Conservation (phyloP, 2,329 filamentous ascomycete genomes). For the Paecilomyces sp. region DNA sequence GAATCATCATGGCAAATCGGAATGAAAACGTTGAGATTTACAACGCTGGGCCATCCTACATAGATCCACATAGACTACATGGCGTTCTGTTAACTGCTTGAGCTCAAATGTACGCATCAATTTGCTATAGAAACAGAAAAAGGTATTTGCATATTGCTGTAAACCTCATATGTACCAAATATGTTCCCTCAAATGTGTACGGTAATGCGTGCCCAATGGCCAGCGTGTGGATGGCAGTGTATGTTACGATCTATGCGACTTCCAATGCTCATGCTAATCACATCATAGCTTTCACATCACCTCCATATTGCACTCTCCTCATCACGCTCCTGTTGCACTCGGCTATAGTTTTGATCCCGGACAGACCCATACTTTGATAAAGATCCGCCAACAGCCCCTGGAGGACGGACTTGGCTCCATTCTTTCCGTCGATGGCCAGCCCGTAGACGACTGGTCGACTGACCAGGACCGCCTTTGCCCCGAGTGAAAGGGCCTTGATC, state of each 20-base stretch:
- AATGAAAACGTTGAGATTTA: not conserved
- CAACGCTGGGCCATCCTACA: not conserved
- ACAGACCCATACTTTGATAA: slow-evolving; percentile 50
- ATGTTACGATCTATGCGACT: not conserved
- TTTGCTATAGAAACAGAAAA: too few species aligned
- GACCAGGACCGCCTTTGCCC: slow-evolving; percentile 52
- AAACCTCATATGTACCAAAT: too few species aligned
- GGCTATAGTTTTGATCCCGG: slow-evolving; percentile 38
- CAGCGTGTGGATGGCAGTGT: not conserved
- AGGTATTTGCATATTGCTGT: too few species aligned
- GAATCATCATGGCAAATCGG: slow-evolving; percentile 11
- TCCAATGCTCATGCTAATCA: slow-evolving; percentile 3
- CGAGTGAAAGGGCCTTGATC: slow-evolving; percentile 46
- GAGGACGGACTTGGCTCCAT: slow-evolving; percentile 48
- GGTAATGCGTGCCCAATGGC: not conserved
- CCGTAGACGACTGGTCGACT: slow-evolving; percentile 55
- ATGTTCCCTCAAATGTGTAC: too few species aligned
- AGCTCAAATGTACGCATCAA: too few species aligned
- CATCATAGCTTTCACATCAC: slow-evolving; percentile 27
- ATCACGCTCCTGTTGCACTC: slow-evolving; percentile 28
- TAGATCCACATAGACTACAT: not conserved
- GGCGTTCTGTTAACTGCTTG: too few species aligned
- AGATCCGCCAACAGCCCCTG: slow-evolving; percentile 46
- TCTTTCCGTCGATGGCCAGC: slow-evolving; percentile 47
- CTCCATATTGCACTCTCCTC: slow-evolving; percentile 27